These are phyloP conservation scores for Trichoderma sp. DNA, from an alignment of 2,329 filamentous ascomycete genomes.

Conservation along the genomic window DNA sequence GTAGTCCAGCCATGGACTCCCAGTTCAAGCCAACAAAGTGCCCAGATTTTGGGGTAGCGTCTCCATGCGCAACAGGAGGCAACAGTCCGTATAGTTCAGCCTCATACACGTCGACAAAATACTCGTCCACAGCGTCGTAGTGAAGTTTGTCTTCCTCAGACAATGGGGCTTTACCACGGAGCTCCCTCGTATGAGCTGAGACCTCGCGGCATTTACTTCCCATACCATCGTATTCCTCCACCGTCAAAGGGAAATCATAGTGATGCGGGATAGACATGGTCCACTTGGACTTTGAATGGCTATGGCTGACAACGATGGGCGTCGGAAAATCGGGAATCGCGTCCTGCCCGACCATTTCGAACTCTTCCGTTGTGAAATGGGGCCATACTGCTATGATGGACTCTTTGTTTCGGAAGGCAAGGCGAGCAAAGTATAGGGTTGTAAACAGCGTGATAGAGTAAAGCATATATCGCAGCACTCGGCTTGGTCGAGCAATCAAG, in stretches of 20 bases:
- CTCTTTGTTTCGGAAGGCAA: constrained; percentile 33
- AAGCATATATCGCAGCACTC: constrained; percentile 57
- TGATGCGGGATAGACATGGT: constrained; percentile 75
- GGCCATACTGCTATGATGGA: constrained; percentile 35
- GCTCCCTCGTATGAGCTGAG: constrained; percentile 56
- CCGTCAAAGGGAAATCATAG: constrained; percentile 65
- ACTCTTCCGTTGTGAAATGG: constrained; percentile 51
- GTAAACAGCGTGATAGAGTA: constrained; percentile 54
- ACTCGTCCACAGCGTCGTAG: constrained; percentile 64
- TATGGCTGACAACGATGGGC: constrained; percentile 69
- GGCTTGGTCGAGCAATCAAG: constrained; percentile 52
- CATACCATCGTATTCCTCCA: constrained; percentile 68
- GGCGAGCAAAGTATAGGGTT: constrained; percentile 50
- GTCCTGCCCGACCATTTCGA: constrained; percentile 68
- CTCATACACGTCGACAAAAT: constrained; percentile 74
- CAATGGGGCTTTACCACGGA: constrained; percentile 40
- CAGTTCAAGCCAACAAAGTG: constrained; percentile 52
- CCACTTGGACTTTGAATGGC: constrained; percentile 68
- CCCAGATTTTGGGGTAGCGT: constrained; percentile 43
- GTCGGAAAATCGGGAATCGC: constrained; percentile 71
- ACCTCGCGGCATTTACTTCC: constrained; percentile 68
- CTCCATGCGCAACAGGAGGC: constrained; percentile 42
- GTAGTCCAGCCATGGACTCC: constrained; percentile 46
- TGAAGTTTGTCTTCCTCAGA: constrained; percentile 48
- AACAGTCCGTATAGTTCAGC: constrained; percentile 67